These are phyloP conservation scores for Austroboletus festivus DNA, from an alignment of 768 basidiomycete genomes.

Conservation along the genomic window DNA sequence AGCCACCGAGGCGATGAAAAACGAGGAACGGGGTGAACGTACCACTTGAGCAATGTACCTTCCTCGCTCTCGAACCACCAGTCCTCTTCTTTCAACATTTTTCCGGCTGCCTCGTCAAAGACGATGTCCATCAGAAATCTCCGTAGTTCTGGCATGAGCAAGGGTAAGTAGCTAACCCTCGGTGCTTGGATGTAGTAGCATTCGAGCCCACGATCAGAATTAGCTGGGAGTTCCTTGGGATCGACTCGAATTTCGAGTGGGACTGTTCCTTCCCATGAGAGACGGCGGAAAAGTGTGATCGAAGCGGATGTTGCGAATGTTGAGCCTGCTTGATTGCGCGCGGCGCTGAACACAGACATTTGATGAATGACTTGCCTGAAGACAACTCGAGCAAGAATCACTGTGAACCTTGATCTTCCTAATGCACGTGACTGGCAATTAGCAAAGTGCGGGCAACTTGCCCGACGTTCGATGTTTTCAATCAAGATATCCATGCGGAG, in stretches of 20 bases:
- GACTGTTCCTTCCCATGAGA: slow-evolving; percentile 90
- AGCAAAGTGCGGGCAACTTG: too few species aligned
- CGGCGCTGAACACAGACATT: slow-evolving; percentile 55
- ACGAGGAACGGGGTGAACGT: slow-evolving; percentile 23
- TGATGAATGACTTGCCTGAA: slow-evolving; percentile 4
- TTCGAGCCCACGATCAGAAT: slow-evolving; percentile 85
- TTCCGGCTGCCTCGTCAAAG: slow-evolving; percentile 80
- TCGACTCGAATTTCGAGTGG: slow-evolving; percentile 88
- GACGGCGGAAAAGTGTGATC: slow-evolving; percentile 79
- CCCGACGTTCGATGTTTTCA: too few species aligned
- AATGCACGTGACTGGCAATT: slow-evolving; percentile 13
- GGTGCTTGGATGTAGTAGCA: slow-evolving; percentile 90
- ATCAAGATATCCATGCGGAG: too few species aligned
- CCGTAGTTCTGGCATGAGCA: slow-evolving; percentile 85
- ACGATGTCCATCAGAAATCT: slow-evolving; percentile 89
- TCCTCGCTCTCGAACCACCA: slow-evolving; percentile 98
- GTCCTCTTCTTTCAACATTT: slow-evolving; percentile 77
- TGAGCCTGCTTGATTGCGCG: slow-evolving; percentile 47
- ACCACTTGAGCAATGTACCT: slow-evolving; percentile 86
- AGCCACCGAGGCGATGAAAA: not conserved
- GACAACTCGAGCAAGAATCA: not conserved
- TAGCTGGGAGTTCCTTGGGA: slow-evolving; percentile 84
- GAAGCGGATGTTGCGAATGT: slow-evolving; percentile 52
- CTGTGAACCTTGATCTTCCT: not conserved
- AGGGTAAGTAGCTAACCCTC: slow-evolving; percentile 88